A percentile compares a stretch with the other conserved stretches of the same genome.
These are phyloP conservation scores for Xylariaceae sp. DNA, from an alignment of 2,329 filamentous ascomycete genomes.

Conservation along the genomic window DNA sequence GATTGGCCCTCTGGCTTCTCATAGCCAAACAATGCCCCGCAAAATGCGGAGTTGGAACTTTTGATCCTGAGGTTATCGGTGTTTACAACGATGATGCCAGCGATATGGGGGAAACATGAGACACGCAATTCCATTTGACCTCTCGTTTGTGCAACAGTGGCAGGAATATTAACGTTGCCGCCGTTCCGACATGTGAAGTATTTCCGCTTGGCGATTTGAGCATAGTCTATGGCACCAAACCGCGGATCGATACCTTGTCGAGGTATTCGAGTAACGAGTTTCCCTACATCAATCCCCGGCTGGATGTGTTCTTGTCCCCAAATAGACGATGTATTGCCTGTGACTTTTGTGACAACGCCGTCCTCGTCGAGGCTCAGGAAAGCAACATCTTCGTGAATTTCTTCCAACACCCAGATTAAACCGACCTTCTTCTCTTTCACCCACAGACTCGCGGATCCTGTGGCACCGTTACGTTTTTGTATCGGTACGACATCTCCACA, in stretches of 20 bases:
- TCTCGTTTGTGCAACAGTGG: conserved; percentile 72
- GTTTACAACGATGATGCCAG: conserved; percentile 91
- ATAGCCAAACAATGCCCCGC: conserved; percentile 86
- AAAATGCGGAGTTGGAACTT: conserved; percentile 94
- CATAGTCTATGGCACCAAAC: conserved; percentile 74
- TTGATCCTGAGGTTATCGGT: conserved; percentile 74
- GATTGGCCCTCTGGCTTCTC: conserved; percentile 76
- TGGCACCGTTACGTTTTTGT: conserved; percentile 88
- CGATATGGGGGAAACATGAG: conserved; percentile 95
- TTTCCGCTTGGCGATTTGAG: conserved; percentile 66
- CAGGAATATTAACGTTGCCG: conserved; percentile 77
- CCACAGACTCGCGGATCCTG: conserved; percentile 92
- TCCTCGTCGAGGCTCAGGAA: conserved; percentile 74
- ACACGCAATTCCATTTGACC: conserved; percentile 73
- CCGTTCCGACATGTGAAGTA: conserved; percentile 84
- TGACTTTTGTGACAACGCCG: conserved; percentile 66
- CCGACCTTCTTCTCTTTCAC: conserved; percentile 96
- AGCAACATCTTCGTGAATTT: conserved; percentile 93
- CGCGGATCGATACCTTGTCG: conserved; percentile 68
- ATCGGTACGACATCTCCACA: conserved; percentile 99
- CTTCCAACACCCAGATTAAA: conserved; percentile 95
- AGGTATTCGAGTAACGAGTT: conserved; percentile 79
- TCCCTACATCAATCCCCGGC: conserved; percentile 70
- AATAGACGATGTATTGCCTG: conserved; percentile 78
- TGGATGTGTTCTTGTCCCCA: conserved; percentile 73